Conservation (phyloP, 768 basidiomycete genomes). For the Tulasnella sp. region DNA sequence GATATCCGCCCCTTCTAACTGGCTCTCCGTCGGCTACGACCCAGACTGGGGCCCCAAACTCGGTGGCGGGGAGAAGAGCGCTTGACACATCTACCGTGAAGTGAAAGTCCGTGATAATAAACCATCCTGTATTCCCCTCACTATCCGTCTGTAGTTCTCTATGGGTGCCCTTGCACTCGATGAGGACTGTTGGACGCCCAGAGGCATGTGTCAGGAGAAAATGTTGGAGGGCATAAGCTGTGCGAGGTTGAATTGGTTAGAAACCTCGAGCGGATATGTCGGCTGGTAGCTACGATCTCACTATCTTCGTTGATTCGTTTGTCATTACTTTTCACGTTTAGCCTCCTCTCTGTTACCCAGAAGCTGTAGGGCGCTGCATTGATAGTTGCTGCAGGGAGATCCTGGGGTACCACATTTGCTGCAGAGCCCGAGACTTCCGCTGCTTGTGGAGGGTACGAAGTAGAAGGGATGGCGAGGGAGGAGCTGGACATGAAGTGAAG, state of each 20-base stretch:
- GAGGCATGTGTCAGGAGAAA: conserved; percentile 59
- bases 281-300: not conserved
- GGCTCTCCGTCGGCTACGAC: not conserved
- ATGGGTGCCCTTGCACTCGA: conserved; percentile 56
- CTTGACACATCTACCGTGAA: not conserved
- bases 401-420: not conserved
- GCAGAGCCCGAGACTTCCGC: not conserved
- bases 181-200: conserved; percentile 43
- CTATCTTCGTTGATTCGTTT: not conserved
- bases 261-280: not conserved
- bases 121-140: not conserved
- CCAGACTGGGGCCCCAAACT: not conserved
- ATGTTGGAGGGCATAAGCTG: conserved; percentile 68
- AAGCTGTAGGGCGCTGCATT: not conserved
- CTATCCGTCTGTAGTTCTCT: conserved; percentile 37
- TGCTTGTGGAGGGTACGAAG: not conserved
- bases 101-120: not conserved
- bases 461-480: not conserved
- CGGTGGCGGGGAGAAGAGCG: not conserved
- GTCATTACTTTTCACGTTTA: not conserved
- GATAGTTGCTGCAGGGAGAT: not conserved
- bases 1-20: not conserved
- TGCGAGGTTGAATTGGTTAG: not conserved
- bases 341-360: not conserved
- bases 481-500: not conserved